Evolutionary conservation across 371 early-diverging fungal species (phyloP).

Genomic region (Syncephalastrum sp.): DNA sequence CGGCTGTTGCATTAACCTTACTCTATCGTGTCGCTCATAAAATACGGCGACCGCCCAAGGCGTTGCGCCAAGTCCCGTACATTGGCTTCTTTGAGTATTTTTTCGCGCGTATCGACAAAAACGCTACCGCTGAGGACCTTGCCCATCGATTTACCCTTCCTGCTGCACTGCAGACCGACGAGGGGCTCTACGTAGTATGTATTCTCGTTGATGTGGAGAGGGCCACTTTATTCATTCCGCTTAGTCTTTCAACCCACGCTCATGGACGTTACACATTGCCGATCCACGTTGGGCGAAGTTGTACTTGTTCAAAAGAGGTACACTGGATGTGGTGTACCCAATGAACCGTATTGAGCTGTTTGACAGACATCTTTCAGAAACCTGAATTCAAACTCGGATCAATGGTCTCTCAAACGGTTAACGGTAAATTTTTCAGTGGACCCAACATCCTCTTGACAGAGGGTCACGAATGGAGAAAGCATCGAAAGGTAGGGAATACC

Average conservation of each 20-base stretch:
- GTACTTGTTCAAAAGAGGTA: conserved; percentile 18
- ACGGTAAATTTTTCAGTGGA: conserved; percentile 14
- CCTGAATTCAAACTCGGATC: too few relatives aligned
- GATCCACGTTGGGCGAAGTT: conserved; percentile 18
- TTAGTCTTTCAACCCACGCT: conserved; percentile 9
- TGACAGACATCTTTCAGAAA: conserved; percentile 27
- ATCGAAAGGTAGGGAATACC: conserved; percentile 19
- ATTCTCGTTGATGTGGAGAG: too few relatives aligned
- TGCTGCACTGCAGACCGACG: neutral
- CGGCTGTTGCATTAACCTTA: too few relatives aligned
- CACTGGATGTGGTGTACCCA: neutral
- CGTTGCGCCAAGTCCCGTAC: conserved; percentile 15
- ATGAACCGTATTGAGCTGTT: neutral
- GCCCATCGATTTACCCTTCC: conserved; percentile 7
- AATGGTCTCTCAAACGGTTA: conserved; percentile 9
- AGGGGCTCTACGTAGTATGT: conserved; percentile 13
- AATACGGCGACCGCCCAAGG: conserved; percentile 2
- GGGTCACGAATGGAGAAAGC: conserved; percentile 23
- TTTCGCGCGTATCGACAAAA: neutral
- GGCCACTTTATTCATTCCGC: too few relatives aligned
- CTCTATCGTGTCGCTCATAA: neutral
- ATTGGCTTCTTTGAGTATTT: conserved; percentile 6
- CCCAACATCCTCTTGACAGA: conserved; percentile 21
- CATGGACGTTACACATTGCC: conserved; percentile 21
- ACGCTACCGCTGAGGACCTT: conserved; percentile 7